Base-by-base conservation (phyloP, 345 rosid species). In the Zanthoxylum bungeanum region DNA sequence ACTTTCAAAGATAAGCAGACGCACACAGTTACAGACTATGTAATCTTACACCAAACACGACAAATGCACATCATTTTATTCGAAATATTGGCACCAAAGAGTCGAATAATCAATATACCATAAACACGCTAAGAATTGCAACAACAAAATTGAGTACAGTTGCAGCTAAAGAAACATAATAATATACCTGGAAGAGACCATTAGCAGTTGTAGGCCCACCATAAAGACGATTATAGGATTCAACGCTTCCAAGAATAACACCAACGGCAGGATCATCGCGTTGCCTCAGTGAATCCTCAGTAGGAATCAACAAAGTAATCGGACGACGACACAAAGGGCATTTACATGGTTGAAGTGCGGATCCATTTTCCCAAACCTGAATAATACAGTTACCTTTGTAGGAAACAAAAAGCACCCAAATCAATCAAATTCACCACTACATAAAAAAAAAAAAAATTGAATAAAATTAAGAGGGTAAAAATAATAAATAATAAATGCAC, bases 321-420 rank as follows among this genome's bases (percentile, higher is more conserved):
- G 73, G 82, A 60, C 99, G 87, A 42, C 97, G 97, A 79, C 99
- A 95, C 58, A 95, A 69, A 0, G 99, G 98, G 66, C 99, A 95
- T 74, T 79, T 89, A 72, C 98, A 94, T 7, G 96, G 87, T 47
- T 83, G 92, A 36, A 89, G 31, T 28, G 90, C 69, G 7, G 93
- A 88, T 56, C 89, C 92, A 64, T 90, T 96, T 52, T 83, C 84
- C 96, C 98, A 92, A 64, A 91, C 93, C 62, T 78, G 89, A 93
- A 95, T 86, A 33, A 95, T 92, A 68, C 99, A 95, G 65, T 81
- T 76, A 17, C 96, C 98, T 92, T 33, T 16, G n/a, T 17, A 12
- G 5, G 28, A 73, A 9, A n/a, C 12, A 19, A 14, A 28, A 5
- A 52, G 22, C 3, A 4, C 40, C 17, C 27, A 44, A 58, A 27